Evolutionary conservation across 768 basidiomycete species (phyloP).

Genomic region (Leccinum fibrillosum): DNA sequence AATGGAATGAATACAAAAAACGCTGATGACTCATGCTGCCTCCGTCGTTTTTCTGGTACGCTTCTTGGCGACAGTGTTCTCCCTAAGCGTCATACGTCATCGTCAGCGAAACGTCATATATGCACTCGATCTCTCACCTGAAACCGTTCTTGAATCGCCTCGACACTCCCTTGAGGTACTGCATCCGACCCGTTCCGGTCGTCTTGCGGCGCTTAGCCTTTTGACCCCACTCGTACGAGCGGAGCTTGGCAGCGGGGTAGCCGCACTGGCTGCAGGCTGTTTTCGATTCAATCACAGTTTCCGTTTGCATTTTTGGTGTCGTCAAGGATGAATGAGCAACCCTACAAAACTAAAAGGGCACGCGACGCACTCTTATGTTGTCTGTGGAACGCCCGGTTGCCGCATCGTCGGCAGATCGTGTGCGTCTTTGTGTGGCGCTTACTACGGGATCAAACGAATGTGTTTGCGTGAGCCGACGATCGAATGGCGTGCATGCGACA

Average conservation of each 20-base stretch:
- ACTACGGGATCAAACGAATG: conserved; percentile 40
- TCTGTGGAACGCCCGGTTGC: conserved; percentile 93
- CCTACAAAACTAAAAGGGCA: not conserved
- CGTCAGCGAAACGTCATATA: not conserved
- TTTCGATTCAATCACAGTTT: not conserved
- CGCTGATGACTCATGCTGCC: conserved; percentile 36
- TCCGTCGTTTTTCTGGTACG: conserved; percentile 57
- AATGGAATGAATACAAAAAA: not conserved
- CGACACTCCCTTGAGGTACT: conserved; percentile 82
- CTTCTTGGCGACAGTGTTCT: conserved; percentile 91
- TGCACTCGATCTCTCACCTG: conserved; percentile 46
- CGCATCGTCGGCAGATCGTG: conserved; percentile 97
- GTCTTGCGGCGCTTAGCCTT: conserved; percentile 99
- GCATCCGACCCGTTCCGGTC: conserved; percentile 96
- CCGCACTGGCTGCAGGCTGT: conserved; percentile 94
- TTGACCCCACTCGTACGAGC: conserved; percentile 96
- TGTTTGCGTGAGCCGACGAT: not conserved
- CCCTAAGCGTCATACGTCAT: conserved; percentile 44
- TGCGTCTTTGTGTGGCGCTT: conserved; percentile 97
- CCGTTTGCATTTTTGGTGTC: not conserved
- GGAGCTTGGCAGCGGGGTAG: conserved; percentile 91
- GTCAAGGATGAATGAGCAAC: not conserved
- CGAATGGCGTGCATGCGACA: not conserved
- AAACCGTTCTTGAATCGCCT: conserved; percentile 99
- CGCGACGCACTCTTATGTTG: conserved; percentile 90